Conservation (phyloP, 768 basidiomycete species). For the Termitomyces sp. region DNA sequence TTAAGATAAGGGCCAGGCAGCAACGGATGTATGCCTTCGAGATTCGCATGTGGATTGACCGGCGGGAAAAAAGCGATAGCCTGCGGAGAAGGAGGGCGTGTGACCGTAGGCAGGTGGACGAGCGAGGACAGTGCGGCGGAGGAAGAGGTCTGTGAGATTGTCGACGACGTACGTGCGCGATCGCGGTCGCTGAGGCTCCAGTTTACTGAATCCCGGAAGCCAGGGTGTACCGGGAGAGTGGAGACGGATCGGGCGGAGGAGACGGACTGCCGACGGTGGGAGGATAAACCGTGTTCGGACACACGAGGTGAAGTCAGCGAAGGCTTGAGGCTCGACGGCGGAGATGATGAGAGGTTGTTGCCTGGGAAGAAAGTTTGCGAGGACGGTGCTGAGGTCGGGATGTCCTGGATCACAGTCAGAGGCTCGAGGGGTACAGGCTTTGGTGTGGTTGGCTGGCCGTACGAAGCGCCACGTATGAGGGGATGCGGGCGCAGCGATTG, state of each 20-base stretch:
- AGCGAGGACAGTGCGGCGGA: conserved; percentile 54
- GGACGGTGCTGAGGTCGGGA: conserved; percentile 35
- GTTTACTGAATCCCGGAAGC: conserved; percentile 23
- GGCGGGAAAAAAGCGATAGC: conserved; percentile 61
- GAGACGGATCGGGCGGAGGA: conserved; percentile 56
- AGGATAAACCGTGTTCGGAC: conserved; percentile 22
- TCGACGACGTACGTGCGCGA: conserved; percentile 50
- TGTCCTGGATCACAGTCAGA: conserved; percentile 52
- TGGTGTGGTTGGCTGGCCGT: conserved; percentile 42
- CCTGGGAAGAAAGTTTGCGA: conserved; percentile 20
- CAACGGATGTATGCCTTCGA: conserved; percentile 62
- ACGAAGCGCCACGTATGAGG: conserved; percentile 69
- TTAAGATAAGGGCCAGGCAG: conserved; percentile 67
- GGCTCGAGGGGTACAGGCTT: conserved; percentile 53
- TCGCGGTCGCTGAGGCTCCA: conserved; percentile 35
- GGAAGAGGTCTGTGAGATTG: conserved; percentile 47
- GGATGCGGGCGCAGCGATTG: conserved; percentile 61
- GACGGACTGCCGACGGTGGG: conserved; percentile 33
- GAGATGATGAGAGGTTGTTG: conserved; percentile 25
- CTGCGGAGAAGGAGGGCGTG: conserved; percentile 40
- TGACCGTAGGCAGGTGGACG: conserved; percentile 44
- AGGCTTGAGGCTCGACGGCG: conserved; percentile 24
- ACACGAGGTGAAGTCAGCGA: conserved; percentile 20
- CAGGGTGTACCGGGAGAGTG: conserved; percentile 43
- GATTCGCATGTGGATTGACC: conserved; percentile 43